Percentiles rank a stretch among this genome's conserved stretches.
phyloP scores from a whole-genome alignment of 2,329 filamentous ascomycete genomes.

The Verticillium alfalfae region DNA sequence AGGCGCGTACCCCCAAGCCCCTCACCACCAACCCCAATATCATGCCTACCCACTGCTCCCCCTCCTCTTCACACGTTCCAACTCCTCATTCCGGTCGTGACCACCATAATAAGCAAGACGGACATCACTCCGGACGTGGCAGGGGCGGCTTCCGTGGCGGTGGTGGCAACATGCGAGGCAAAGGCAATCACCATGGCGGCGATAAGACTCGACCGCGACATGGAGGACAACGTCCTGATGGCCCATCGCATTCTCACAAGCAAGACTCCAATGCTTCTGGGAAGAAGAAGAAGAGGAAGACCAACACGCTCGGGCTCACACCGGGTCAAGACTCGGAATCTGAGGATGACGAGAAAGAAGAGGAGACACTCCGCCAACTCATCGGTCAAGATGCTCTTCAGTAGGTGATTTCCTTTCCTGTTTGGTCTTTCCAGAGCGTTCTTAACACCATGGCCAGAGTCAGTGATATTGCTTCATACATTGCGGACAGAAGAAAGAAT shows the following conservation, averaged over 20 bases:
- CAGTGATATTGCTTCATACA: slow-evolving; percentile 72
- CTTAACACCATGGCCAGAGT: slow-evolving; percentile 31
- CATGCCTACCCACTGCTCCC: slow-evolving; percentile 30
- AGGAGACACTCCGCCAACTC: slow-evolving; percentile 56
- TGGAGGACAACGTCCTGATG: slow-evolving; percentile 7
- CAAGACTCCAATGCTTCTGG: slow-evolving; percentile 20
- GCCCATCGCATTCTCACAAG: slow-evolving; percentile 16
- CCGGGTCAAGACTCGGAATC: slow-evolving; percentile 58
- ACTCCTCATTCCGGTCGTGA: slow-evolving; percentile 24
- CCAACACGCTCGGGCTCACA: slow-evolving; percentile 66
- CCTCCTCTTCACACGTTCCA: slow-evolving; percentile 19
- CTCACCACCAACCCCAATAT: slow-evolving; percentile 19
- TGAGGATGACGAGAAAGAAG: slow-evolving; percentile 65
- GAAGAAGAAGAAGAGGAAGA: slow-evolving; percentile 68
- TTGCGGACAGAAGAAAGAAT: slow-evolving; percentile 71
- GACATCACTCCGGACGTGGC: slow-evolving; percentile 22
- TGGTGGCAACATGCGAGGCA: slow-evolving; percentile 19
- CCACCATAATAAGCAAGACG: slow-evolving; percentile 19
- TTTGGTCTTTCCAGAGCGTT: background rate
- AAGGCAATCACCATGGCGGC: slow-evolving; percentile 29
- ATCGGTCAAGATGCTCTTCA: slow-evolving; percentile 50
- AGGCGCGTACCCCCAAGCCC: slow-evolving; percentile 15
- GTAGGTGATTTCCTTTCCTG: slow-evolving; percentile 29
- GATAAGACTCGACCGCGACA: slow-evolving; percentile 25
- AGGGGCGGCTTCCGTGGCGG: slow-evolving; percentile 20